Evolutionary conservation across 208 protist genomes (phyloP).

Genomic region (Leishmania tropica): DNA sequence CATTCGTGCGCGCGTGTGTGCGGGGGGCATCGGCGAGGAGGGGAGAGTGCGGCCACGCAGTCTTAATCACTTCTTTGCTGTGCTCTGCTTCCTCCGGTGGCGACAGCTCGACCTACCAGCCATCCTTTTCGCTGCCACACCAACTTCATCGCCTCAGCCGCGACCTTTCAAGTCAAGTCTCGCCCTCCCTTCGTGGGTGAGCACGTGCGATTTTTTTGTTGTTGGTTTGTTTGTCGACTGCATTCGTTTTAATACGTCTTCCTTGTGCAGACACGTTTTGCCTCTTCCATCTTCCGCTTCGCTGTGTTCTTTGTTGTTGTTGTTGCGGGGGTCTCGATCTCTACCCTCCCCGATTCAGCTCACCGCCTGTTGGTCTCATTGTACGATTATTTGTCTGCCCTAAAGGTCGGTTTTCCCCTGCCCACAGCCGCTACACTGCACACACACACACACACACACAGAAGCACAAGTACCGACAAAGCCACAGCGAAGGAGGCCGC

Average conservation of each 20-base stretch:
- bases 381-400: no score
- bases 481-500: not conserved
- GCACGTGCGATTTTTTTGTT: not conserved
- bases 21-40: not conserved
- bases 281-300: not conserved
- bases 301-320: no score
- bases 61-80: not conserved
- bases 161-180: not conserved
- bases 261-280: not conserved
- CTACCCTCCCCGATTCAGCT: no score
- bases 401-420: no score
- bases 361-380: no score
- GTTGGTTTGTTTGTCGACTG: no score
- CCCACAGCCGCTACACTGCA: no score
- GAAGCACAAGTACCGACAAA: not conserved
- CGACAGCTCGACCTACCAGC: not conserved
- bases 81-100: not conserved
- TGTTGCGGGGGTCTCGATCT: no score
- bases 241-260: not conserved
- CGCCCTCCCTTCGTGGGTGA: not conserved
- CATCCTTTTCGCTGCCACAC: not conserved
- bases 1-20: not conserved
- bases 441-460: not conserved
- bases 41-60: not conserved
- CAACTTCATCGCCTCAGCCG: not conserved